Evolutionary conservation across 1,284 basidiomycete genomes (phyloP).

Genomic region (Puccinia triticina): DNA sequence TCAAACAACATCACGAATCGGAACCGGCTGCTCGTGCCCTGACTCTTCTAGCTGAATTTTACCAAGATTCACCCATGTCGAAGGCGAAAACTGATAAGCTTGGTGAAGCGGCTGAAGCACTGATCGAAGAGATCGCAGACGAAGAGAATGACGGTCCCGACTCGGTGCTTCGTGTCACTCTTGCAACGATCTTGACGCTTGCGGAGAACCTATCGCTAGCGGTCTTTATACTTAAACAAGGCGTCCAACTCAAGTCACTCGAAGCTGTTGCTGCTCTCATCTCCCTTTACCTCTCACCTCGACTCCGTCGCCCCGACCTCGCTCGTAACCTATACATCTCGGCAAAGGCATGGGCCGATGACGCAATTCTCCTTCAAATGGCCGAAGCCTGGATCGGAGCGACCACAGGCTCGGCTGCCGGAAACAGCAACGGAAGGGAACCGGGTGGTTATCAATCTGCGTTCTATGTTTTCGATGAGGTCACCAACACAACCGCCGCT

Average conservation of each 20-base stretch:
- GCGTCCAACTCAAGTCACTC: constrained; percentile 49
- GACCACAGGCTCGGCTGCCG: constrained; percentile 68
- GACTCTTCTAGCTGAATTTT: constrained; percentile 34
- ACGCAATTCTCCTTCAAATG: constrained; percentile 82
- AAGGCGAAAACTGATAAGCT: constrained; percentile 11
- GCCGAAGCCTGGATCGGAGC: constrained; percentile 86
- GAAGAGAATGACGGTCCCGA: constrained; percentile 45
- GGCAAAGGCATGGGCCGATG: constrained; percentile 81
- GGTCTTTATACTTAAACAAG: constrained; percentile 47
- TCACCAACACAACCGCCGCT: constrained; percentile 69
- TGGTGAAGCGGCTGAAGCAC: constrained; percentile 37
- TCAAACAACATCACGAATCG: neutral
- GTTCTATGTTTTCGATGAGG: constrained; percentile 87
- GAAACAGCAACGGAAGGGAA: constrained; percentile 41
- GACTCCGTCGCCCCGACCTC: constrained; percentile 76
- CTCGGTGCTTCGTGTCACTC: constrained; percentile 37
- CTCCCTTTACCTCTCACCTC: constrained; percentile 74
- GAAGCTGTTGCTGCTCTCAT: constrained; percentile 75
- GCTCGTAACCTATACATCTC: constrained; percentile 81
- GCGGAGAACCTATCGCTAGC: constrained; percentile 32
- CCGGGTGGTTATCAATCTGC: constrained; percentile 64
- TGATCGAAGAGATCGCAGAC: constrained; percentile 44
- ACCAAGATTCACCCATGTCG: neutral
- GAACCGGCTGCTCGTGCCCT: constrained; percentile 38
- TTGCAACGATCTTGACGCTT: constrained; percentile 32